phyloP scores from a whole-genome alignment of 176 grass and related monocot species.

The Alopecurus myosuroides region DNA sequence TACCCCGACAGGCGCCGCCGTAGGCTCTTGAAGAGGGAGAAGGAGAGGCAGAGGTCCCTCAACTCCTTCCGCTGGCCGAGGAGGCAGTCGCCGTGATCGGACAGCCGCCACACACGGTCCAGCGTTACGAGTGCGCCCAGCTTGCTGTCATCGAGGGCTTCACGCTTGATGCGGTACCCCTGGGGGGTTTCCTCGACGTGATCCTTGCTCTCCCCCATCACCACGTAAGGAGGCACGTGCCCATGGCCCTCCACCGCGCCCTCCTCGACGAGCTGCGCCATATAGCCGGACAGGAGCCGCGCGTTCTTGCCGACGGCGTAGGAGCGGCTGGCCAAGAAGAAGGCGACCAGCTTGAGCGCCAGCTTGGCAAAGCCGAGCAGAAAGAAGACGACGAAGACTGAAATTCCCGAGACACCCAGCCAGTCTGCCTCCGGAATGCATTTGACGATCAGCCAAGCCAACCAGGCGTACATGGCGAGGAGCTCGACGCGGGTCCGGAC shows the following conservation, averaged over 20 bases:
- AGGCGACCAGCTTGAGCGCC: constrained; percentile 4
- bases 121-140: background rate
- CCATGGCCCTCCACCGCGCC: background rate
- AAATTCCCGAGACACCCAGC: fast-evolving
- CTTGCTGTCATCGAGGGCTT: background rate
- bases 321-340: background rate
- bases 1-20: background rate
- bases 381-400: constrained; percentile 5
- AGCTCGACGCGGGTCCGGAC: background rate
- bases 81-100: background rate
- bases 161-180: constrained; percentile 9
- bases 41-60: constrained; percentile 37
- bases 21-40: constrained; percentile 25
- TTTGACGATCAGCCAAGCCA: fast-evolving
- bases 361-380: constrained; percentile 10
- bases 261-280: constrained; percentile 12
- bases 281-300: constrained; percentile 33
- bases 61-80: background rate
- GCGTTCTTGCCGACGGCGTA: constrained; percentile 25
- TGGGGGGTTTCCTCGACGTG: background rate
- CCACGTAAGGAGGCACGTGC: constrained; percentile 2
- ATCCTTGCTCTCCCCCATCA: constrained; percentile 12
- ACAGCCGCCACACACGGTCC: background rate
- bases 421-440: background rate
- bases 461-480: background rate